Evolutionary conservation across 208 protist species (phyloP).

Genomic region (Herpetomonas samuelpessoai): DNA sequence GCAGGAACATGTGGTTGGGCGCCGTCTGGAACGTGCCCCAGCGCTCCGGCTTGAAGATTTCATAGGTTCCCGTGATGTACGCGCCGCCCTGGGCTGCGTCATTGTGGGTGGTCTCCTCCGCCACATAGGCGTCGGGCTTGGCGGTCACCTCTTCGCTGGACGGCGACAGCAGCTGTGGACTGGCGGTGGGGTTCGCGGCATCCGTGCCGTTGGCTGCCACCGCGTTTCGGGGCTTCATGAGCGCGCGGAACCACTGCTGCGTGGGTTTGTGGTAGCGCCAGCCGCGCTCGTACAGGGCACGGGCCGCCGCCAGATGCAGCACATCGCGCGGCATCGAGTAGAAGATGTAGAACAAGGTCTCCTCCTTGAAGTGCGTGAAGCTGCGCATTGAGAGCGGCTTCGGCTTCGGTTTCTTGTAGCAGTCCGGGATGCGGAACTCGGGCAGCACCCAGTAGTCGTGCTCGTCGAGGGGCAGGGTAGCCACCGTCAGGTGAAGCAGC

Average conservation of each 20-base stretch:
- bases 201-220: not conserved
- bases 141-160: not conserved
- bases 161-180: not conserved
- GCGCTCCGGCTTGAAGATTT: constrained; percentile 63
- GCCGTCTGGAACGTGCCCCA: constrained; percentile 52
- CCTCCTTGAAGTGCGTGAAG: constrained; percentile 91
- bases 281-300: constrained; percentile 88
- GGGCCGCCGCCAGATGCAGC: constrained; percentile 93
- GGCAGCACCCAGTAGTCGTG: constrained; percentile 68
- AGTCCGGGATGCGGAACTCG: constrained; percentile 73
- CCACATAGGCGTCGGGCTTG: not conserved
- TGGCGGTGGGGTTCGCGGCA: not conserved
- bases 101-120: not conserved
- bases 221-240: not conserved
- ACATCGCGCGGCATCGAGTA: constrained; percentile 98
- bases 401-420: constrained; percentile 77
- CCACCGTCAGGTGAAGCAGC: constrained; percentile 68
- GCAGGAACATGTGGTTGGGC: constrained; percentile 39
- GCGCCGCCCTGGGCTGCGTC: constrained; percentile 11
- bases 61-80: constrained; percentile 31
- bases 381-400: constrained; percentile 72
- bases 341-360: constrained; percentile 99
- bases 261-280: constrained; percentile 89
- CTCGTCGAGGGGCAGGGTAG: constrained; percentile 56
- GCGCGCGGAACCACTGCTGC: constrained; percentile 63